Evolutionary conservation across 2,329 filamentous ascomycete species (phyloP).

Genomic region (Macrophomina phaseolina): DNA sequence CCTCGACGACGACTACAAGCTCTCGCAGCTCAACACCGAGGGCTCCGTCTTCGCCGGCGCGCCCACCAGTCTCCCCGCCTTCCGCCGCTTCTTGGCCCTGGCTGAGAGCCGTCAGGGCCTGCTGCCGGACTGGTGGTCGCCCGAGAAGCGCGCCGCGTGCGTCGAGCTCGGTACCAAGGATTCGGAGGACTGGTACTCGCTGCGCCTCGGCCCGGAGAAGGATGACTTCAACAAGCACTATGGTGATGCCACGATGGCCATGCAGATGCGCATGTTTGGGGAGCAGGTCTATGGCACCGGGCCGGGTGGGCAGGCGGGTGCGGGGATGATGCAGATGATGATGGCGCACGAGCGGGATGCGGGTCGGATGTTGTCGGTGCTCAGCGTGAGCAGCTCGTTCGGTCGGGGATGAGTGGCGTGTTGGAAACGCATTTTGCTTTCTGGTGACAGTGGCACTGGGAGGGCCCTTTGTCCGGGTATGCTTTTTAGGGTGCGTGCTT

Average conservation of each 20-base stretch:
- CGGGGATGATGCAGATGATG: constrained; percentile 33
- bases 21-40: constrained; percentile 17
- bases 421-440: too few relatives aligned
- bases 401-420: too few relatives aligned
- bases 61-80: constrained; percentile 30
- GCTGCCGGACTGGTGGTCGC: constrained; percentile 37
- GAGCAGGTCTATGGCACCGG: constrained; percentile 33
- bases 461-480: too few relatives aligned
- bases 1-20: constrained; percentile 33
- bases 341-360: constrained; percentile 30
- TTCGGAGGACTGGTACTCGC: constrained; percentile 29
- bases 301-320: constrained; percentile 31
- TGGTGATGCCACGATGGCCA: constrained; percentile 33
- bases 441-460: too few relatives aligned
- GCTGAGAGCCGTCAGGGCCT: constrained; percentile 27
- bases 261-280: constrained; percentile 38
- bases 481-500: too few relatives aligned
- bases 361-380: not conserved
- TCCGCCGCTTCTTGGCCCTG: constrained; percentile 33
- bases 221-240: constrained; percentile 35
- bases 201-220: constrained; percentile 31
- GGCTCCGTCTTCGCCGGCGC: constrained; percentile 34
- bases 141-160: constrained; percentile 33
- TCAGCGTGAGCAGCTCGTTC: too few relatives aligned
- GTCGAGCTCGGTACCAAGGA: constrained; percentile 31